These are phyloP conservation scores for Dalbergia cultrata DNA, from an alignment of 306 rosid species.

Conservation along the genomic window DNA sequence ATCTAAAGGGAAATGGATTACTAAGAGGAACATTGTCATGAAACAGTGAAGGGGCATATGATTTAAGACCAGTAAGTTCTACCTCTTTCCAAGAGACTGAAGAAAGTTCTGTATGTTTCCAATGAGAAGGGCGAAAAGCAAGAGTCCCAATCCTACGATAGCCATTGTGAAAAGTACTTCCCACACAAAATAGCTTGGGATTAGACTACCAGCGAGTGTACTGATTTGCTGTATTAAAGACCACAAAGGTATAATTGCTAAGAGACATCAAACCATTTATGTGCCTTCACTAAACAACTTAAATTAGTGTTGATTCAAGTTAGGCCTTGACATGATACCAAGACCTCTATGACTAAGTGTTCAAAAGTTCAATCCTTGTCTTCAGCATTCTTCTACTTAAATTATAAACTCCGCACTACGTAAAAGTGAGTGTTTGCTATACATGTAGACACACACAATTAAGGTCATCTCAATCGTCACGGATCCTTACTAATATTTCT, in stretches of 20 bases:
- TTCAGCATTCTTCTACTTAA: neutral
- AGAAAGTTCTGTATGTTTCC: conserved; percentile 93
- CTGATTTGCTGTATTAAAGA: conserved; percentile 81
- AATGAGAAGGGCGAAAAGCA: conserved; percentile 87
- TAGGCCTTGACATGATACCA: neutral
- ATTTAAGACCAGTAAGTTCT: conserved; percentile 20
- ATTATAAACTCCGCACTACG: neutral
- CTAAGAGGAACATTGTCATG: conserved; percentile 22
- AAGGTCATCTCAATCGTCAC: neutral
- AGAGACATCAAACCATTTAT: conserved; percentile 17
- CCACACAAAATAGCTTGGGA: conserved; percentile 78
- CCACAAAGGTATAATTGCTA: conserved; percentile 15
- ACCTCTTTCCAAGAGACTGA: conserved; percentile 88
- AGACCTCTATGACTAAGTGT: neutral
- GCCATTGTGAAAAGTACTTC: conserved; percentile 83
- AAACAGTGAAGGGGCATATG: conserved; percentile 26
- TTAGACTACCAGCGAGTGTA: conserved; percentile 74
- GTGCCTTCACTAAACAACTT: neutral
- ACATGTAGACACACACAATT: neutral
- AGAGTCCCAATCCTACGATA: conserved; percentile 82
- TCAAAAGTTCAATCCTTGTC: neutral
- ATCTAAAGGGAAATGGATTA: conserved; percentile 3
- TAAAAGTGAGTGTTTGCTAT: neutral
- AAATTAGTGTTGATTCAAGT: neutral
- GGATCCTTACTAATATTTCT: no score